These are phyloP conservation scores for Xeromyces bisporus DNA, from an alignment of 495 filamentous ascomycete species.

Conservation along the genomic window DNA sequence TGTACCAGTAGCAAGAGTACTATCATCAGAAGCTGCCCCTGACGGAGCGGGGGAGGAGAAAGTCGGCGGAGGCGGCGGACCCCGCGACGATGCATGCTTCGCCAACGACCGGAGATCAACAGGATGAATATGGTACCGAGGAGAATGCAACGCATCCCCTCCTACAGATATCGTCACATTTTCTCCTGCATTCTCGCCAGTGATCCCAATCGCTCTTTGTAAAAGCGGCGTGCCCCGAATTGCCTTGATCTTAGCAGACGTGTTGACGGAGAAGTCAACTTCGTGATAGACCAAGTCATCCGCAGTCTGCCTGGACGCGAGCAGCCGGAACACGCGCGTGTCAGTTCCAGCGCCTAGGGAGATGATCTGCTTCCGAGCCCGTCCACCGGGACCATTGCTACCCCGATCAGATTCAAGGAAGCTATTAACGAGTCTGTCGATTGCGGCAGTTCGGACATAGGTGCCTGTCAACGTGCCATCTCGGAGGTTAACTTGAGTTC, in stretches of 20 bases:
- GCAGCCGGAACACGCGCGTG: constrained; percentile 59
- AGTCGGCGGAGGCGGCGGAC: too few relatives aligned
- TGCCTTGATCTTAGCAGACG: constrained; percentile 40
- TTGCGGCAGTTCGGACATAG: constrained; percentile 78
- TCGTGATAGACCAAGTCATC: constrained; percentile 65
- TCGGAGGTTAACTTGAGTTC: too few relatives aligned
- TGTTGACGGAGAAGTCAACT: constrained; percentile 72
- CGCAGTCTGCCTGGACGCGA: constrained; percentile 26
- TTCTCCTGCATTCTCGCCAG: constrained; percentile 2
- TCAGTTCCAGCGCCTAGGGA: constrained; percentile 94
- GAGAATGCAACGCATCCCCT: constrained; percentile 26
- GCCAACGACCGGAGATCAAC: constrained; percentile 57
- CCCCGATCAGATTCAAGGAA: constrained; percentile 38
- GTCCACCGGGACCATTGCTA: too few relatives aligned
- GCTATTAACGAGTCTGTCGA: constrained; percentile 57
- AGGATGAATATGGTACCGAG: constrained; percentile 56
- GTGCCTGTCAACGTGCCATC: constrained; percentile 54
- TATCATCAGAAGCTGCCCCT: too few relatives aligned
- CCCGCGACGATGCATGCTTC: constrained; percentile 1
- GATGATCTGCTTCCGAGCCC: constrained; percentile 62
- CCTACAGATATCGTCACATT: constrained; percentile 19
- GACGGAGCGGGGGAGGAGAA: too few relatives aligned
- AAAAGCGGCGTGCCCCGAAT: constrained; percentile 28
- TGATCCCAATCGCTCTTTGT: constrained; percentile 16
- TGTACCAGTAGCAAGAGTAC: too few relatives aligned